Conservation (phyloP, 2,329 filamentous ascomycete species). For the Erysiphe pisi region DNA sequence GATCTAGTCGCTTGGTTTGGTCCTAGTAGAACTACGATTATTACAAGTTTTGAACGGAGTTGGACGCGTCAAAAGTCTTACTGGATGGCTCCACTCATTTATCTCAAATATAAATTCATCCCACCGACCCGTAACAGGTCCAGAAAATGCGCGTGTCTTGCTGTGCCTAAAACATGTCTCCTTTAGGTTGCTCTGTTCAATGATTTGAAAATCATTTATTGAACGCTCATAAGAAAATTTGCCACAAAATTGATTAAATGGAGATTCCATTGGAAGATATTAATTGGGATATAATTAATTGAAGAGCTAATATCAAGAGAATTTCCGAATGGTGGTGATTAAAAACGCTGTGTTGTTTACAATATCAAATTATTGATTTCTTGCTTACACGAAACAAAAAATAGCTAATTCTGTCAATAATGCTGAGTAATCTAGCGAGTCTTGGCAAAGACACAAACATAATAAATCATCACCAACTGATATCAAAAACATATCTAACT, state of each 20-base stretch:
- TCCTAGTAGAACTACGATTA: background rate
- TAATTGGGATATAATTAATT: too few relatives aligned
- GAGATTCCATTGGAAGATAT: background rate
- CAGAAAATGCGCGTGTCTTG: background rate
- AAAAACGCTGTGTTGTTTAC: too few relatives aligned
- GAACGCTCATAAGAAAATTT: background rate
- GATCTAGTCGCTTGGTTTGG: background rate
- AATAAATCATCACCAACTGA: too few relatives aligned
- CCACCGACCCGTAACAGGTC: background rate
- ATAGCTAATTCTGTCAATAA: too few relatives aligned
- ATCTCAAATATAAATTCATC: background rate
- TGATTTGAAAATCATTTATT: background rate
- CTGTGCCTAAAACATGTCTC: background rate
- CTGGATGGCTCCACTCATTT: background rate
- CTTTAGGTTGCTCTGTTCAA: background rate
- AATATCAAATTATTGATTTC: too few relatives aligned
- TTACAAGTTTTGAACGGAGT: background rate
- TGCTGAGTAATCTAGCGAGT: too few relatives aligned
- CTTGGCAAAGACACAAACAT: too few relatives aligned
- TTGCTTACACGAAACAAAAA: too few relatives aligned
- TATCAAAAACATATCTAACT: too few relatives aligned
- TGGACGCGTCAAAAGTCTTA: background rate
- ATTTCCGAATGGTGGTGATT: too few relatives aligned
- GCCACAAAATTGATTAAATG: background rate
- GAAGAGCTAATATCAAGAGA: too few relatives aligned